Base-by-base conservation (phyloP, 2,329 filamentous ascomycete genomes). In the Botrytis paeoniae region DNA sequence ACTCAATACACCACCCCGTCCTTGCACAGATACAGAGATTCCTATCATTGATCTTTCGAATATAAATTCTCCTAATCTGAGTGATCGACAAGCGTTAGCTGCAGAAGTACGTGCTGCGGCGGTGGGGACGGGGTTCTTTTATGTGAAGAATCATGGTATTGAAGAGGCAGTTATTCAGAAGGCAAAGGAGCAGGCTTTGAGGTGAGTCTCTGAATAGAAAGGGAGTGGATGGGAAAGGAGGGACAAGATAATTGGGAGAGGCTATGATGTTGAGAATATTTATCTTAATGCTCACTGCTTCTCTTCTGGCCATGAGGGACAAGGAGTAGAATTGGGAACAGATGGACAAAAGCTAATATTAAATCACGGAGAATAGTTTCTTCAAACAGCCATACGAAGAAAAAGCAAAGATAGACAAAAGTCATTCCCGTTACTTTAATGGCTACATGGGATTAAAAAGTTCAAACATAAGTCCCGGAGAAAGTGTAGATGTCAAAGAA, bases 401-500 rank as follows among this genome's bases (percentile, higher is more conserved):
- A 14, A 89, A 89, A 75, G 79, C 84, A 69, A 78, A 79, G 79
- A 82, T 75, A 76, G 76, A 72, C n/a, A 70, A 77, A 39, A 61
- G 77, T 76, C 70, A 81, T 54, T 85, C 83, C 48, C 81, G 81
- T 41, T 84, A 83, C 73, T 84, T 83, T 74, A 87, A 86, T 74
- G 87, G 87, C 5, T 89, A 85, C 61, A 79, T 75, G 39, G 76
- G 73, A 5, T 81, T 83, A 1, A 80, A 81, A 63, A 82, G 80
- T 39, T 82, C 84, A 68, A 83, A 84, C 39, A 84, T 88, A 73
- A 88, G 87, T 73, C 83, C 84, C 0, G 82, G 81, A 51, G 86
- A 87, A 78, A 83, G 83, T 37, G 77, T 83, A 75, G 88, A 88
- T 74, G 80, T 85, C 65, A 84, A 86, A 45, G 87, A 89, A 80